Evolutionary conservation across 208 protist species (phyloP).

Genomic region (Acanthamoeba culbertsoni): DNA sequence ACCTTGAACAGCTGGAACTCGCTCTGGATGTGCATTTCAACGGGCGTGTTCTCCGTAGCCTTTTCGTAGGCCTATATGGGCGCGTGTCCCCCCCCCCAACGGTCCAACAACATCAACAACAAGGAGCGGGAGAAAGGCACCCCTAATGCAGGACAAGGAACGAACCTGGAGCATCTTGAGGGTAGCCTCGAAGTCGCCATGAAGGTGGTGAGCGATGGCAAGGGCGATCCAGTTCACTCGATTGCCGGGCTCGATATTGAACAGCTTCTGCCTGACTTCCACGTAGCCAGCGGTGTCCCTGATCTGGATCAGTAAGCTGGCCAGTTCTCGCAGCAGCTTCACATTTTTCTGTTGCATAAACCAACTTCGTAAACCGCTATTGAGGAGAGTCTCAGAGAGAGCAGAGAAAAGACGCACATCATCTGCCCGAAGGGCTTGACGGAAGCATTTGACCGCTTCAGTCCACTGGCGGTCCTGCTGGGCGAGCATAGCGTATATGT

Average conservation of each 20-base stretch:
- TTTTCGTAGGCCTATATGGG: background rate
- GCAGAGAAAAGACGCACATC: background rate
- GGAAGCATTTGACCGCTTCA: constrained; percentile 32
- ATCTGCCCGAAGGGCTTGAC: background rate
- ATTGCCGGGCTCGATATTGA: background rate
- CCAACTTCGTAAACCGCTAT: background rate
- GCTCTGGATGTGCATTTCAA: background rate
- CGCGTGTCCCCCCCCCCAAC: background rate
- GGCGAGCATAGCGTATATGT: background rate
- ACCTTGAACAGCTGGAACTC: constrained; percentile 41
- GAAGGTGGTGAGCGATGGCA: constrained; percentile 10
- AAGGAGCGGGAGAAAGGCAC: background rate
- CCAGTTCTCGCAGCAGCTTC: constrained; percentile 15
- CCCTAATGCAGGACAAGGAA: too few species aligned
- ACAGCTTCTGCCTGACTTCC: background rate
- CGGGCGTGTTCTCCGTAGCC: background rate
- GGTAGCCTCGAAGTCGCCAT: background rate
- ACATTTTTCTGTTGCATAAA: background rate
- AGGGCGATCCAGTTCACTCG: constrained; percentile 18
- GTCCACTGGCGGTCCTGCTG: background rate
- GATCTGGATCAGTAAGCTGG: background rate
- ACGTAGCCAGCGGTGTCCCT: background rate
- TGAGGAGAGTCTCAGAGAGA: background rate
- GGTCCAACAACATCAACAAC: background rate
- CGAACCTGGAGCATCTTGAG: background rate